Evolutionary conservation across 2,329 filamentous ascomycete species (phyloP).

Genomic region (Hypoxylon rubiginosum): DNA sequence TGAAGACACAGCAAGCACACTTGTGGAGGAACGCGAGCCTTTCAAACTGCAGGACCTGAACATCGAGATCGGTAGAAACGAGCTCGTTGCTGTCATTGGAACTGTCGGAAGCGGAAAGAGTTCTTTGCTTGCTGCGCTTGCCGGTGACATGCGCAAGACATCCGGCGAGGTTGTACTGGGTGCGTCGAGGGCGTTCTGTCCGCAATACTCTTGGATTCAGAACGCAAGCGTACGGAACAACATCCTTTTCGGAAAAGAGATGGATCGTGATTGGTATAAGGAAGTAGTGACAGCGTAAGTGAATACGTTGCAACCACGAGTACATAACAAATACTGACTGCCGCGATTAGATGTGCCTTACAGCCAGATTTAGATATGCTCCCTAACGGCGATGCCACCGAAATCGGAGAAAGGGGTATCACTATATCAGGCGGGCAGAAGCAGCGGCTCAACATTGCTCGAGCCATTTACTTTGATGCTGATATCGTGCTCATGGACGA

Average conservation of each 20-base stretch:
- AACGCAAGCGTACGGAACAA: constrained; percentile 90
- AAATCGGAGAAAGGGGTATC: constrained; percentile 95
- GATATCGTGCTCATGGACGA: constrained; percentile 79
- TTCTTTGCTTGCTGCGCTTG: constrained; percentile 87
- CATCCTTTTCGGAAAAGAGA: constrained; percentile 87
- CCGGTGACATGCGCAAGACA: constrained; percentile 93
- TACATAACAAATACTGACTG: constrained; percentile 25
- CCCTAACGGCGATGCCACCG: constrained; percentile 88
- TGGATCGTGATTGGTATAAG: constrained; percentile 83
- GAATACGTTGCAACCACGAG: constrained; percentile 10
- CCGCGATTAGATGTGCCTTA: constrained; percentile 76
- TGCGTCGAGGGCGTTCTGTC: constrained; percentile 88
- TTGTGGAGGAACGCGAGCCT: constrained; percentile 72
- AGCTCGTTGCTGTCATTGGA: constrained; percentile 87
- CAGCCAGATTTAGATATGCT: constrained; percentile 91
- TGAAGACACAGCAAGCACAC: constrained; percentile 66
- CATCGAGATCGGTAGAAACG: constrained; percentile 77
- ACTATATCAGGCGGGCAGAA: constrained; percentile 97
- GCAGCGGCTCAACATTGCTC: constrained; percentile 92
- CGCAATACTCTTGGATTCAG: constrained; percentile 98
- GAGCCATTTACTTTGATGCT: constrained; percentile 79
- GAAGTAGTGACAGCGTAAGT: constrained; percentile 82
- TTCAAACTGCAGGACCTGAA: constrained; percentile 80
- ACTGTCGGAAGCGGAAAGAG: constrained; percentile 92
- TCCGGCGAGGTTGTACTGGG: constrained; percentile 80